A percentile compares a stretch with the other conserved stretches of the same genome.
Evolutionary conservation across 1,284 basidiomycete species (phyloP).

Genomic region (Limonomyces culmigenus): DNA sequence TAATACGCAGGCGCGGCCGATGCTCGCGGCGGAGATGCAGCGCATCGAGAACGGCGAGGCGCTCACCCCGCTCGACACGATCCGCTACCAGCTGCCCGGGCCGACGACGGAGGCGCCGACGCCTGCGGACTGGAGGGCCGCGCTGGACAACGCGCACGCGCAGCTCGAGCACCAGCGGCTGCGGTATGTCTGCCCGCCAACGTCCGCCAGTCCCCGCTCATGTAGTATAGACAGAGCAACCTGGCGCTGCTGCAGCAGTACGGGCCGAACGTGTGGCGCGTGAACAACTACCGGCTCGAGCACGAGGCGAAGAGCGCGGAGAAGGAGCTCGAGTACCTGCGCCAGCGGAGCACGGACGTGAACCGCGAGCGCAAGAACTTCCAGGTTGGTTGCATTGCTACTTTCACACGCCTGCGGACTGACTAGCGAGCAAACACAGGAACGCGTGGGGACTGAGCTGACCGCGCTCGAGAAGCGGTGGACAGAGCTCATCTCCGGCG

Average conservation of each 20-base stretch:
- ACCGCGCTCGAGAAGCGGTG: constrained; percentile 71
- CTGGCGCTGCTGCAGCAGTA: constrained; percentile 73
- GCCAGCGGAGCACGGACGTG: constrained; percentile 62
- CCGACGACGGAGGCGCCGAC: constrained; percentile 48
- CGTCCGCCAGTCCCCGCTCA: too few species aligned
- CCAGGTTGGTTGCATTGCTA: constrained; percentile 32
- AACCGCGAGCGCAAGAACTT: constrained; percentile 77
- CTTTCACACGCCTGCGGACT: constrained; percentile 1
- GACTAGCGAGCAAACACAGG: constrained; percentile 15
- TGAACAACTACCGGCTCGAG: constrained; percentile 81
- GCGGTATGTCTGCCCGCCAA: constrained; percentile 29
- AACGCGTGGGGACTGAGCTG: constrained; percentile 58
- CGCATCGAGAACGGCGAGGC: constrained; percentile 58
- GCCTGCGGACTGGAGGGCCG: constrained; percentile 65
- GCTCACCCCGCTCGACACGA: constrained; percentile 59
- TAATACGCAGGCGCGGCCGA: constrained; percentile 34
- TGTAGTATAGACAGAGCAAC: constrained; percentile 60
- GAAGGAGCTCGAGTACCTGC: constrained; percentile 51
- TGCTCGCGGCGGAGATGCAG: constrained; percentile 56
- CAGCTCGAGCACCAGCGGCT: constrained; percentile 85
- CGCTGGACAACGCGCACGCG: constrained; percentile 66
- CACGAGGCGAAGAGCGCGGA: constrained; percentile 63
- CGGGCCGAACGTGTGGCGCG: constrained; percentile 81
- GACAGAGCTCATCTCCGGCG: constrained; percentile 78
- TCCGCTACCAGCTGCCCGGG: constrained; percentile 66